Percentiles rank a stretch among this genome's conserved stretches.
These are phyloP conservation scores for Paramecium pentaurelia DNA, from an alignment of 73 alveolate genomes.

Conservation along the genomic window DNA sequence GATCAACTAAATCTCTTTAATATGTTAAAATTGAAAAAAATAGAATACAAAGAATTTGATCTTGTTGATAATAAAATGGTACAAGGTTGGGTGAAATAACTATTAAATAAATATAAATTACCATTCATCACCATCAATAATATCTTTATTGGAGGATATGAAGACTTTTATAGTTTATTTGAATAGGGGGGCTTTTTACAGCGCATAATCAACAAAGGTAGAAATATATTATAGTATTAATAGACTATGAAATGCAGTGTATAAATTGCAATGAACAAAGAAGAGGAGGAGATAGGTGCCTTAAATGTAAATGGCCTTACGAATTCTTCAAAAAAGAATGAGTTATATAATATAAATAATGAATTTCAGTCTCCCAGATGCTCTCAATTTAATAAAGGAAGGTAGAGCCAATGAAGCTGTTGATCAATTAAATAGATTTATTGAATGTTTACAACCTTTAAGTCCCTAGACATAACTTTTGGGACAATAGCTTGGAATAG, in stretches of 20 bases:
- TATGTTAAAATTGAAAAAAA: neutral
- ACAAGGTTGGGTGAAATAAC: conserved; percentile 25
- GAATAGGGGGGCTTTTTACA: neutral
- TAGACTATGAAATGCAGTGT: conserved; percentile 4
- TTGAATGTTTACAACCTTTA: neutral
- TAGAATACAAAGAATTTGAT: conserved; percentile 15
- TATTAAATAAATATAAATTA: neutral
- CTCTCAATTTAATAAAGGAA: neutral
- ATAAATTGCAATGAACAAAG: neutral
- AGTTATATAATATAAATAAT: conserved; percentile 14
- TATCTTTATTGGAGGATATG: conserved; percentile 15
- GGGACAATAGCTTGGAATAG: neutral
- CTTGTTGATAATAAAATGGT: conserved; percentile 32
- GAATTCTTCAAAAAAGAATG: neutral
- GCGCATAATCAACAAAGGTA: neutral
- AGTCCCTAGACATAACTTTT: conserved; percentile 22
- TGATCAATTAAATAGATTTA: neutral
- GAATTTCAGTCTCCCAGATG: conserved; percentile 21
- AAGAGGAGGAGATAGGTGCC: neutral
- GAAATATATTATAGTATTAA: neutral
- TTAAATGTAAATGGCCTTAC: neutral
- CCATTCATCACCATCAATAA: conserved; percentile 6
- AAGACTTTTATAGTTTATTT: neutral
- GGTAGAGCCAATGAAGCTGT: conserved; percentile 34
- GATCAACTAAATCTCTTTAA: neutral